Evolutionary conservation across 2,329 filamentous ascomycete genomes (phyloP), one percentile per base, ranked within the genome.

Genomic region (Talaromyces sp.): DNA sequence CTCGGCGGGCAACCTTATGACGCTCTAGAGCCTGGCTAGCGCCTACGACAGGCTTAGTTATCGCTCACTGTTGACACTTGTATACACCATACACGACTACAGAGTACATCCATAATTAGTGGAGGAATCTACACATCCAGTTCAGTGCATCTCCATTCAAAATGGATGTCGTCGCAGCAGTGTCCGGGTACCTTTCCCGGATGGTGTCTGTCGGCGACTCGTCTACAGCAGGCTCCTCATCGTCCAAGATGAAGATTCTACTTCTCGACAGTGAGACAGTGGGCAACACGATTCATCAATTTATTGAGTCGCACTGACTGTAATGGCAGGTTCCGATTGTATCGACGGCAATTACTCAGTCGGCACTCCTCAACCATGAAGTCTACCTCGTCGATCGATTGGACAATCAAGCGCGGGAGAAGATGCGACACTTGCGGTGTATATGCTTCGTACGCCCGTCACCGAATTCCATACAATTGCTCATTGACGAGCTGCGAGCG

Each of bases 201-300:
- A 96, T 99, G 87, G 88, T 98, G 76, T 89, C 91, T 68, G 86
- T 86, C 67, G 91, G 91, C 72, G 92, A 96, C 79, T 83, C 73
- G 81, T 73, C 77, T 72, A 82, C 86, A 57, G 79, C 83, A 48
- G 85, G 86, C 63, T 71, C 74, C 65, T 84, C 86, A 50, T 83
- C 88, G 58, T 88, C 91, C 23, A 98, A 97, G 82, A 99, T 99
- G 95, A 99, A 99, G 86, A 95, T 98, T 65, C 81, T 99, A 63
- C 82, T 99, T 66, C 82, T 99, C 69, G 95, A 99, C 77, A 89
- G 86, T 78, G 95, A 98, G 78, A 99, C 95, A 68, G 87, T 88
- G 80, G 76, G 84, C 81, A 75, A 79, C 77, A 79, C 71, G 70
- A 72, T 65, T 62, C 62, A 42, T 61, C 37, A 57, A 35, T 54